Evolutionary conservation across 768 basidiomycete species (phyloP), one percentile per base, ranked within the genome.

Genomic region (Russula compacta): DNA sequence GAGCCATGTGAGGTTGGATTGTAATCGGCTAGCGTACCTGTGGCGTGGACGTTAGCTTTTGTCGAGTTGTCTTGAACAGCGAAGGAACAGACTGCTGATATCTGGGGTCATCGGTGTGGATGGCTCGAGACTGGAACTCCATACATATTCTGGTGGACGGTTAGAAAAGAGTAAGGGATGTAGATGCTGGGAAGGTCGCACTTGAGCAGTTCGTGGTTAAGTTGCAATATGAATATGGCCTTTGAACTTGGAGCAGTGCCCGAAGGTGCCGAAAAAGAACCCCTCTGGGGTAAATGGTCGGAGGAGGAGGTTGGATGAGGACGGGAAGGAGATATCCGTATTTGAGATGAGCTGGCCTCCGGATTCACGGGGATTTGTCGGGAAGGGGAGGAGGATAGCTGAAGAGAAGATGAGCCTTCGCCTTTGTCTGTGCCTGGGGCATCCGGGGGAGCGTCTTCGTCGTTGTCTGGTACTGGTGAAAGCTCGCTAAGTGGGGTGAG

Each of bases 401-500:
- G 62, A 33, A 47, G 59, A 32, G 64, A 59, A 39, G 59, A 57
- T 15, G 60, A 40, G 21, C 59, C 66, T 54, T 64, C 64, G 55
- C 68, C 64, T 40, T 61, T 65, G 40, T 64, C 53, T n/a, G 67
- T 63, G 12, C 63, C 63, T 38, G 73, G 72, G 54, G 76, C 73
- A 55, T 73, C 72, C 21, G 75, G 71, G 53, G 77, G 72, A 52
- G 72, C 71, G 3, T 77, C 75, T 15, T 82, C 82, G 50, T 83
- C 82, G 24, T 76, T 75, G 67, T 83, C 82, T 43, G 84, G 82
- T 0, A 84, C 79, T 1, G 86, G 83, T 8, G 87, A 87, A 29
- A 89, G 81, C 64, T 89, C 87, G 65, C 85, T 89, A 69, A 91
- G 81, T 3, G 88, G 88, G 0, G 87, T 88, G 21, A 85, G 85